Conservation (phyloP, 2,329 filamentous ascomycete species). For the Incumbomyces lentus region DNA sequence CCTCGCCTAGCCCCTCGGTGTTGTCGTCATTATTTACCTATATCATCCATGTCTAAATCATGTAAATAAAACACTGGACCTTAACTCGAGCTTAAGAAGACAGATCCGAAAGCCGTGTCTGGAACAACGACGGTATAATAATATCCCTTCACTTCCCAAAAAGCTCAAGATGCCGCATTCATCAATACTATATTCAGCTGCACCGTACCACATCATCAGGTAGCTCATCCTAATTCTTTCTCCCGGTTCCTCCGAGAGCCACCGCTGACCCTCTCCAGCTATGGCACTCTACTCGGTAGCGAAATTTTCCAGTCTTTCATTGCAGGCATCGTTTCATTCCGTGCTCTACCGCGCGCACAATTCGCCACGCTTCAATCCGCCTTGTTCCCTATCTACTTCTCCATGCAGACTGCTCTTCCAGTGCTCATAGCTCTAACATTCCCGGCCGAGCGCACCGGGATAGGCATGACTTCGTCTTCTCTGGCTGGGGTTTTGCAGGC, state of each 20-base stretch:
- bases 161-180: conserved; percentile 27
- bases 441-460: conserved; percentile 46
- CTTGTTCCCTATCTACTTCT: conserved; percentile 75
- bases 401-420: conserved; percentile 67
- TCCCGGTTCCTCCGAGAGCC: background rate
- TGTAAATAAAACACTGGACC: too few relatives aligned
- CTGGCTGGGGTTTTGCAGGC: conserved; percentile 49
- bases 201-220: conserved; percentile 68
- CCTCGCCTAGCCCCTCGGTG: too few relatives aligned
- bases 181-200: conserved; percentile 51
- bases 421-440: conserved; percentile 67
- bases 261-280: conserved; percentile 42
- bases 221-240: conserved; percentile 31
- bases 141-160: background rate
- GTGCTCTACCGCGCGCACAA: conserved; percentile 62
- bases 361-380: conserved; percentile 72
- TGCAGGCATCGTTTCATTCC: conserved; percentile 63
- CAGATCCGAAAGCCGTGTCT: too few relatives aligned
- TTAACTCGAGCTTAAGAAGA: too few relatives aligned
- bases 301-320: conserved; percentile 72
- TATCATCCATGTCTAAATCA: too few relatives aligned
- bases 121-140: too few relatives aligned
- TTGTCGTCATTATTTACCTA: conserved; percentile 4
- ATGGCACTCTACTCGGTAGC: conserved; percentile 76
- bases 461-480: conserved; percentile 31